Evolutionary conservation across 805 yeast species (phyloP), one percentile per base, ranked within the genome.

Genomic region (Schwanniomyces sp.): DNA sequence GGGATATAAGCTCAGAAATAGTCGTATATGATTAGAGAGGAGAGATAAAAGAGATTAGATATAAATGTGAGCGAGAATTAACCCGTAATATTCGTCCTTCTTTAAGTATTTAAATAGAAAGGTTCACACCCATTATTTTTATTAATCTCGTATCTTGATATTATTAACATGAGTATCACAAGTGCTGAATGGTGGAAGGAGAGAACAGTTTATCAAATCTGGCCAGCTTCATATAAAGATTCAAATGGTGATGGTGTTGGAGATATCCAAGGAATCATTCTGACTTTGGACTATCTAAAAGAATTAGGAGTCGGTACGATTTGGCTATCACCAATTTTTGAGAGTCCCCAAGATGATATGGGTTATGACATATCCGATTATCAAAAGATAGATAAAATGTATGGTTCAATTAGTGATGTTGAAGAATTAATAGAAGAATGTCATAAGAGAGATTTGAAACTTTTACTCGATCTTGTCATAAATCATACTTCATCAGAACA

Each of bases 211-310:
- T 81, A 81, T 61, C 86, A 81, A 59, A 75, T 80, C 52, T 81
- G 82, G 75, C 85, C 85, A 8, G 84, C 85, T 27, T 76, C 82
- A 28, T 80, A 71, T 67, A 77, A 79, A 53, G 86, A 81, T 63
- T 73, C 81, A 38, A 78, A 81, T 54, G 78, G 77, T 29, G 85
- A 80, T 59, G 86, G 86, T 36, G 58, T 78, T 46, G 85, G 86
- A 30, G 85, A 81, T 59, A 59, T 81, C 46, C 76, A 70, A 18
- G 86, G 85, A 16, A 76, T 81, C 48, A 67, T 77, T 50, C 69
- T 77, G 16, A 72, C 74, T 26, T 64, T 81, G 52, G 83, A 78
- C 61, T 79, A 81, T 59, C 57, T 81, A 58, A 73, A 76, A 56
- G 61, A 59, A 18, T 64, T 80, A 32, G 84, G 83, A 2, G 69